Conservation (phyloP, 345 rosid genomes). For the Acer yangbiense region DNA sequence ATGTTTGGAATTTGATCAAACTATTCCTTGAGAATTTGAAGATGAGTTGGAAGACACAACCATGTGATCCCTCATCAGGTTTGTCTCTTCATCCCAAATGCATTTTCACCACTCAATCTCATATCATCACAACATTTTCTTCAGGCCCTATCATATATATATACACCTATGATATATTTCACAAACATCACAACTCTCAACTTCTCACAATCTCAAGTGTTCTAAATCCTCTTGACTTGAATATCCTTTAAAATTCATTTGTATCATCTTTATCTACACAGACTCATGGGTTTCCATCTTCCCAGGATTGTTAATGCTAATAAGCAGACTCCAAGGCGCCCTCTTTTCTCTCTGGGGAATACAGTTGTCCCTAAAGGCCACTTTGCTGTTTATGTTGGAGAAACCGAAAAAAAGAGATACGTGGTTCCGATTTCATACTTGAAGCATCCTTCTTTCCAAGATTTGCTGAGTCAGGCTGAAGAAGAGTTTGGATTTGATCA, state of each 20-base stretch:
- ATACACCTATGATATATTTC: not conserved
- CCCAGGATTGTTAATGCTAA: not conserved
- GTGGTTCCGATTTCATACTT: slow-evolving; percentile 40
- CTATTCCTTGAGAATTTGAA: not conserved
- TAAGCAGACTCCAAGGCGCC: not conserved
- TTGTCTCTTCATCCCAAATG: slow-evolving; percentile 7
- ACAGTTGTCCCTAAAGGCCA: slow-evolving; percentile 43
- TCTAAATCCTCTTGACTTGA: not conserved
- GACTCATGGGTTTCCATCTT: slow-evolving; percentile 10
- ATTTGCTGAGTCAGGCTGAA: slow-evolving; percentile 19
- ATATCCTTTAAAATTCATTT: not conserved
- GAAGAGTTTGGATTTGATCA: slow-evolving; percentile 33
- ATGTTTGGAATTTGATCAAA: not conserved
- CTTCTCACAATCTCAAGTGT: not conserved
- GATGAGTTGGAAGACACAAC: slow-evolving; percentile 28
- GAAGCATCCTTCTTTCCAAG: slow-evolving; percentile 44
- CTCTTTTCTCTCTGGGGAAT: not conserved
- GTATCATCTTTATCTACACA: no score
- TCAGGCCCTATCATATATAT: not conserved
- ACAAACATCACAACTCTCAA: no score
- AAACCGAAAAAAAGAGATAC: slow-evolving; percentile 37
- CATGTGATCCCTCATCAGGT: slow-evolving; percentile 27
- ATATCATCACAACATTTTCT: no score
- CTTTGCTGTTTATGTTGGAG: slow-evolving; percentile 46
- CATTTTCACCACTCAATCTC: not conserved